Evolutionary conservation across 345 rosid species (phyloP).

Genomic region (Sonneratia caseolaris): DNA sequence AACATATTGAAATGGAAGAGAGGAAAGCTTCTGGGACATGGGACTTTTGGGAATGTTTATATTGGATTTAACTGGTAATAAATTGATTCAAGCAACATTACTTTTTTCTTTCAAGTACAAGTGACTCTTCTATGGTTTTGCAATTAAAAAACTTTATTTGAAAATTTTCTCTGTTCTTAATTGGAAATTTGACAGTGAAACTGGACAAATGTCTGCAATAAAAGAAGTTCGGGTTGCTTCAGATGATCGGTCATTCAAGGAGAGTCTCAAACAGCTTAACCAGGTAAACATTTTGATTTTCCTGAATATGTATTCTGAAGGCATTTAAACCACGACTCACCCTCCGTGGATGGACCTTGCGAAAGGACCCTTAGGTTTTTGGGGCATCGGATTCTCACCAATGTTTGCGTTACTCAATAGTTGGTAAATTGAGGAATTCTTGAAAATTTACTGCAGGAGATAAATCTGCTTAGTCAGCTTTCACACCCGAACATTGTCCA

Average conservation of each 20-base stretch:
- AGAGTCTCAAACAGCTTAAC: slow-evolving; percentile 11
- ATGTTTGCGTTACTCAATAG: too few species aligned
- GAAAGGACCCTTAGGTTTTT: too few species aligned
- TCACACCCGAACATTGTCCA: slow-evolving; percentile 16
- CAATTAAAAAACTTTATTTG: neutral
- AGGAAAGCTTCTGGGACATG: slow-evolving; percentile 55
- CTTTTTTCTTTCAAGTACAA: neutral
- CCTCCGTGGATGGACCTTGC: too few species aligned
- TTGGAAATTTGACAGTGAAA: slow-evolving; percentile 3
- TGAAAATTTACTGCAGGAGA: slow-evolving; percentile 4
- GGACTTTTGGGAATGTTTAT: slow-evolving; percentile 61
- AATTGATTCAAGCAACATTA: neutral
- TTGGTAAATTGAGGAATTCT: neutral
- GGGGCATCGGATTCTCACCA: too few species aligned
- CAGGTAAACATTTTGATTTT: neutral
- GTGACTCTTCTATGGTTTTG: neutral
- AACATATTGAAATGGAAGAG: slow-evolving; percentile 54
- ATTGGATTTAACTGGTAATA: slow-evolving; percentile 59
- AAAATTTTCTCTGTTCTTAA: neutral
- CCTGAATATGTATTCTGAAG: neutral
- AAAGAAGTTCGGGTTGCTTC: slow-evolving; percentile 8
- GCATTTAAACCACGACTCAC: neutral
- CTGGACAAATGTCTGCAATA: slow-evolving; percentile 7
- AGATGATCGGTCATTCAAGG: slow-evolving; percentile 8
- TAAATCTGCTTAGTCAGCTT: slow-evolving; percentile 14